Evolutionary conservation across 345 rosid species (phyloP).

Genomic region (Linum lewisii): DNA sequence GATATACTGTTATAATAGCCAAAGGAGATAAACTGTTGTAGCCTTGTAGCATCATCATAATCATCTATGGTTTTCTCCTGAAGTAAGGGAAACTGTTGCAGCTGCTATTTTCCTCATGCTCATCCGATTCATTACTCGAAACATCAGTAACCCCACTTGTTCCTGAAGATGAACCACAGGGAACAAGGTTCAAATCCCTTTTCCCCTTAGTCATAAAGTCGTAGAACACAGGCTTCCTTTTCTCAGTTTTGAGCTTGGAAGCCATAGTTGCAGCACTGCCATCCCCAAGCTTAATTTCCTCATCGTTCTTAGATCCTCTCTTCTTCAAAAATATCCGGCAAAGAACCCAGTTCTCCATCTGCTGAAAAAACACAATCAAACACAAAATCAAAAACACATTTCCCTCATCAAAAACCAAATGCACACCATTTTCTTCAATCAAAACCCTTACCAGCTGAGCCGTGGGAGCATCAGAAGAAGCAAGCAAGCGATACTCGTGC

Average conservation of each 20-base stretch:
- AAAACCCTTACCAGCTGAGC: too few relatives aligned
- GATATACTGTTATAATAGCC: too few relatives aligned
- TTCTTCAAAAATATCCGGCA: constrained; percentile 93
- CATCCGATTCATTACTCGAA: background rate
- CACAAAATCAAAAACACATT: too few relatives aligned
- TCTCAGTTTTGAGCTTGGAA: constrained; percentile 15
- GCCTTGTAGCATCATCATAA: too few relatives aligned
- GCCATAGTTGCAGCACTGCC: background rate
- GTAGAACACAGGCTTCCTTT: constrained; percentile 50
- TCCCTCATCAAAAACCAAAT: too few relatives aligned
- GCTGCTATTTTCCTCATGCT: constrained; percentile 32
- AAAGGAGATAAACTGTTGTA: too few relatives aligned
- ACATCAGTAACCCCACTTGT: constrained; percentile 82
- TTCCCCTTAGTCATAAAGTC: constrained; percentile 61
- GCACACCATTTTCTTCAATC: too few relatives aligned
- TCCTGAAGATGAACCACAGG: constrained; percentile 52
- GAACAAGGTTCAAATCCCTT: constrained; percentile 54
- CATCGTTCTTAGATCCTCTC: constrained; percentile 45
- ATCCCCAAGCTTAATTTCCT: too few relatives aligned
- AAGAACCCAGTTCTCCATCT: constrained; percentile 74
- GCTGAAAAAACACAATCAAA: constrained; percentile 16
- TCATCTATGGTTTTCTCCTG: constrained; percentile 49
- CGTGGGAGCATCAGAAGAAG: constrained; percentile 6
- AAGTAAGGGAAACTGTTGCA: constrained; percentile 54
- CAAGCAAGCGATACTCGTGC: constrained; percentile 82